These are phyloP conservation scores for Ceratobasidium sp. DNA, from an alignment of 1,284 basidiomycete species.

Conservation along the genomic window DNA sequence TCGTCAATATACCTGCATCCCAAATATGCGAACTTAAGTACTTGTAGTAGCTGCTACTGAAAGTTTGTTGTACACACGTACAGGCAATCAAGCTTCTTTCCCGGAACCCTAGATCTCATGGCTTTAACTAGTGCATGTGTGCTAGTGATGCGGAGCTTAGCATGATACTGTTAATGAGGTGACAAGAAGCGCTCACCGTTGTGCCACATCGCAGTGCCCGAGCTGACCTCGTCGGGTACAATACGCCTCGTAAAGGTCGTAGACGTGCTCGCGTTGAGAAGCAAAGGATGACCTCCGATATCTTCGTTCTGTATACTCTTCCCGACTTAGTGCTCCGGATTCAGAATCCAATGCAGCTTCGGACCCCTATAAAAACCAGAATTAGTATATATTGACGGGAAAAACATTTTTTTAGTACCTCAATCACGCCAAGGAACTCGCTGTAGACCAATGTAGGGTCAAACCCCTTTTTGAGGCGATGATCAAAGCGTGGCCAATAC, in stretches of 20 bases:
- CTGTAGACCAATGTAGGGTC: too few relatives aligned
- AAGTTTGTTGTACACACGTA: slow-evolving; percentile 35
- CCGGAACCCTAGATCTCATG: not conserved
- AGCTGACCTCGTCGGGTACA: slow-evolving; percentile 54
- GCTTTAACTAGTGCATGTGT: slow-evolving; percentile 3
- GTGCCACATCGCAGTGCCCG: slow-evolving; percentile 64
- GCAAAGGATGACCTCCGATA: slow-evolving; percentile 61
- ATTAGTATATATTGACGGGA: slow-evolving; percentile 62
- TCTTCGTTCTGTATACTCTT: slow-evolving; percentile 59
- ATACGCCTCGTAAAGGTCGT: slow-evolving; percentile 64
- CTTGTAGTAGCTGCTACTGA: too few relatives aligned
- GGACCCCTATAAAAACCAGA: slow-evolving; percentile 59
- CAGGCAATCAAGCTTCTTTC: slow-evolving; percentile 13
- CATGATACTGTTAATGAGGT: not conserved
- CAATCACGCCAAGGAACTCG: slow-evolving; percentile 60
- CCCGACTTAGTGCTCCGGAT: slow-evolving; percentile 55
- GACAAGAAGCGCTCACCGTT: slow-evolving; percentile 54
- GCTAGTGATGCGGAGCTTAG: not conserved
- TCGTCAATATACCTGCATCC: slow-evolving; percentile 76
- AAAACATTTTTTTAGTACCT: slow-evolving; percentile 58
- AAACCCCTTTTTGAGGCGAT: slow-evolving; percentile 57
- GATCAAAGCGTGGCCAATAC: slow-evolving; percentile 71
- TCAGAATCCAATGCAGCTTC: slow-evolving; percentile 52
- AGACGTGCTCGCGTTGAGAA: slow-evolving; percentile 56
- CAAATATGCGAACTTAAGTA: slow-evolving; percentile 49